A percentile compares a stretch with the other conserved stretches of the same genome.
phyloP scores from a whole-genome alignment of 495 filamentous ascomycete species.

The Bryoglossum gracile region DNA sequence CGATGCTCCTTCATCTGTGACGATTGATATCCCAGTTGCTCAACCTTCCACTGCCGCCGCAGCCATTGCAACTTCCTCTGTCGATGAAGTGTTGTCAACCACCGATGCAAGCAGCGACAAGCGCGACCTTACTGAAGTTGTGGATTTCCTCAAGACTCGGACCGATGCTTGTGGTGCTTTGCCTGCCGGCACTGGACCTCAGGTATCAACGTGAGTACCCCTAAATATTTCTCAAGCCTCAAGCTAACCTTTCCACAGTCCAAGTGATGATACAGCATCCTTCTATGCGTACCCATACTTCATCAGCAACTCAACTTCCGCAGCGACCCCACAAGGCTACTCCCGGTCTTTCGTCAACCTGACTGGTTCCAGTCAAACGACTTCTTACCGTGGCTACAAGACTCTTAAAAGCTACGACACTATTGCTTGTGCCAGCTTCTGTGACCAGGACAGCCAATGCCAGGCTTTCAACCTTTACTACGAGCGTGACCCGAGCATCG shows the following conservation, averaged over 20 bases:
- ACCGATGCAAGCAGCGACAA: neutral
- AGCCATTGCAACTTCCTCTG: neutral
- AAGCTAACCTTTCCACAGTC: constrained; percentile 2
- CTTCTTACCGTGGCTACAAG: constrained; percentile 35
- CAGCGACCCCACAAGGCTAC: constrained; percentile 35
- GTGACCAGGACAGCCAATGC: constrained; percentile 25
- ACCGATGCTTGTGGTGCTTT: constrained; percentile 5
- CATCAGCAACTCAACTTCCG: constrained; percentile 13
- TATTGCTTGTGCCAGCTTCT: constrained; percentile 30
- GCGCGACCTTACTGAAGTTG: neutral
- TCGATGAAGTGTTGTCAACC: neutral
- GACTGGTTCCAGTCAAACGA: constrained; percentile 28
- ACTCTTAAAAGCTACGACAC: constrained; percentile 34
- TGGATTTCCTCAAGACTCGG: neutral
- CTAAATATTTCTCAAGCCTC: neutral
- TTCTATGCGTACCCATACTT: constrained; percentile 7
- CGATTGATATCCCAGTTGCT: neutral
- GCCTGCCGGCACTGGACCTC: constrained; percentile 13
- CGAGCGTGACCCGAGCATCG: constrained; percentile 38
- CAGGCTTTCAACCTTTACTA: constrained; percentile 40
- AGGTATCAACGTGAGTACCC: neutral
- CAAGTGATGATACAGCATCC: neutral
- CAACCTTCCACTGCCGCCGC: neutral
- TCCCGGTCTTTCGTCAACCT: constrained; percentile 32
- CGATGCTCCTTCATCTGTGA: constrained; percentile 1